Conservation (phyloP, 805 yeast genomes). For the Barnettozyma populi region DNA sequence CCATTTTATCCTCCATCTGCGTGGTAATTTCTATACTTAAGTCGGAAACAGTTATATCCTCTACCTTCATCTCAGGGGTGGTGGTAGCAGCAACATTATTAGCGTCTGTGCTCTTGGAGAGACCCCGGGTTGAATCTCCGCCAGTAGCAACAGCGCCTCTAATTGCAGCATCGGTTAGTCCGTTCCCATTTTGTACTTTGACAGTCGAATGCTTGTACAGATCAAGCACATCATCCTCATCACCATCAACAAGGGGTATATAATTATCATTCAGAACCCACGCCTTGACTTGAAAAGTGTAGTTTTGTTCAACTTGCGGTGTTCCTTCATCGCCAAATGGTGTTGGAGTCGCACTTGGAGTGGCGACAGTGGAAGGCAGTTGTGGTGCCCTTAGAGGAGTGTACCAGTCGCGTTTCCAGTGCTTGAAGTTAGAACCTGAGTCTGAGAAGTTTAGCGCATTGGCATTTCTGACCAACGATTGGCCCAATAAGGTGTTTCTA, state of each 20-base stretch:
- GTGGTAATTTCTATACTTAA: background rate
- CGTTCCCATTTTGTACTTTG: slow-evolving; percentile 21
- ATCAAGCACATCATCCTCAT: slow-evolving; percentile 40
- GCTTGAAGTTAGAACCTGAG: slow-evolving; percentile 14
- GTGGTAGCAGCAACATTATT: slow-evolving; percentile 15
- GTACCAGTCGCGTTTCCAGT: slow-evolving; percentile 27
- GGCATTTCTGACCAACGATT: slow-evolving; percentile 25
- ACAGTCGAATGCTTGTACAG: slow-evolving; percentile 32
- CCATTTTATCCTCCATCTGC: slow-evolving; percentile 5
- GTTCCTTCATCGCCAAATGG: slow-evolving; percentile 25
- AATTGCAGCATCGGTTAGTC: slow-evolving; percentile 41
- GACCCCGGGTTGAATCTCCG: slow-evolving; percentile 41
- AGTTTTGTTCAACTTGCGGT: slow-evolving; percentile 12
- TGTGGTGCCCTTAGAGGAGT: slow-evolving; percentile 15
- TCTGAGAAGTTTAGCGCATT: slow-evolving; percentile 14
- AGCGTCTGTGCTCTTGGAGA: slow-evolving; percentile 25
- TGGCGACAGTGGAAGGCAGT: slow-evolving; percentile 14
- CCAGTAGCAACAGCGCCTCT: slow-evolving; percentile 49
- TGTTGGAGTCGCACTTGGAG: slow-evolving; percentile 21
- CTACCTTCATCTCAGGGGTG: background rate
- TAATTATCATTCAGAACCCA: slow-evolving; percentile 26
- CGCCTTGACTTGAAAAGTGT: slow-evolving; percentile 26
- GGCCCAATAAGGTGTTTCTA: slow-evolving; percentile 20
- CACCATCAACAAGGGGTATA: slow-evolving; percentile 29
- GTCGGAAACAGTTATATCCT: background rate